A percentile compares a stretch with the other conserved stretches of the same genome.
These are phyloP conservation scores for Acorus gramineus DNA, from an alignment of 106 monocot species.

Conservation along the genomic window DNA sequence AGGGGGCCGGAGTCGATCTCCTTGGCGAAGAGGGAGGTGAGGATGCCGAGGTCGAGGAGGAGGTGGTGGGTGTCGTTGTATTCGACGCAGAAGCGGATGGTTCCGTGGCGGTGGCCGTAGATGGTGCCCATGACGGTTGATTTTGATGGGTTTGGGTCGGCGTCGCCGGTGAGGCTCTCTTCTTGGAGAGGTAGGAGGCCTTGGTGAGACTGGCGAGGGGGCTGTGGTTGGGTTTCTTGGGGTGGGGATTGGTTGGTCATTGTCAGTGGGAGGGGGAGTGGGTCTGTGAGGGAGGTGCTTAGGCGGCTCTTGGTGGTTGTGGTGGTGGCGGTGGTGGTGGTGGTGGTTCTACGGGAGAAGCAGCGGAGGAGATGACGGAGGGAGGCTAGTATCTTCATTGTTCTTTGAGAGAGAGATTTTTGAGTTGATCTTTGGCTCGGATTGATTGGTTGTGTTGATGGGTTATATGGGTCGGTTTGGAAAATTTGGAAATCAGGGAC, in stretches of 20 bases:
- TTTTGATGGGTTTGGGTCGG: slow-evolving; percentile 6
- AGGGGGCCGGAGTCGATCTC: slow-evolving; percentile 37
- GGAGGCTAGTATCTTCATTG: no score
- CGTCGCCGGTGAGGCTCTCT: slow-evolving; percentile 27
- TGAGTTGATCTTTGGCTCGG: no score
- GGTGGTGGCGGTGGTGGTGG: background rate
- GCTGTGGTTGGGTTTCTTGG: no score
- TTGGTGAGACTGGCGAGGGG: slow-evolving; percentile 3
- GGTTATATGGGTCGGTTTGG: no score
- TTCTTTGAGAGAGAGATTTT: no score
- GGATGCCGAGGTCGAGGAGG: slow-evolving; percentile 34
- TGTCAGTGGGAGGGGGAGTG: slow-evolving; percentile 1
- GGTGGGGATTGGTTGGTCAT: no score
- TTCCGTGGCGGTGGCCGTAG: slow-evolving; percentile 34
- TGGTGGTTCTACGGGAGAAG: background rate
- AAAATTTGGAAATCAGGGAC: no score
- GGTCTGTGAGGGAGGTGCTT: slow-evolving; percentile 11
- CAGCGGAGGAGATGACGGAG: background rate
- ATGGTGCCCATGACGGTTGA: slow-evolving; percentile 34
- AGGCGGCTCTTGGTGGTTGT: slow-evolving; percentile 24
- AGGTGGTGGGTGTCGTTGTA: slow-evolving; percentile 17
- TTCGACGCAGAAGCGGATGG: slow-evolving; percentile 41
- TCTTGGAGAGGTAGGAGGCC: slow-evolving; percentile 8
- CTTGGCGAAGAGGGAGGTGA: slow-evolving; percentile 22
- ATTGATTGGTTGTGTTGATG: no score